Conservation (phyloP, 345 rosid species). For the Bruguiera parviflora region DNA sequence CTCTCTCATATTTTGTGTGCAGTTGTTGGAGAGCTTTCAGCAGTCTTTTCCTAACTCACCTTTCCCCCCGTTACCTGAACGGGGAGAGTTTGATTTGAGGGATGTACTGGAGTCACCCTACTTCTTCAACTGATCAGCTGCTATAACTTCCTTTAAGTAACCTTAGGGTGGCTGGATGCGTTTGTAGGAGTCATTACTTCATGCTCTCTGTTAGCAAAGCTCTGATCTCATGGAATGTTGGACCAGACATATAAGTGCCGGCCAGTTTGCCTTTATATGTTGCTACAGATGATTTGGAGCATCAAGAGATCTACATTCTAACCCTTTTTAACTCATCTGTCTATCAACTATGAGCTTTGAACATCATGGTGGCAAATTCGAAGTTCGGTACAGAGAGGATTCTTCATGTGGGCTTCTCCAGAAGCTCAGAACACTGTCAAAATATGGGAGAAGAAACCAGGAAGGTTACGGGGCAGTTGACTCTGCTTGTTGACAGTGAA, state of each 20-base stretch:
- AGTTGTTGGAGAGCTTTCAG: conserved; percentile 88
- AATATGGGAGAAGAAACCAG: background rate
- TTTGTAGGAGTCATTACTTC: background rate
- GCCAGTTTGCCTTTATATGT: conserved; percentile 7
- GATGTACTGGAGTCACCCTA: conserved; percentile 81
- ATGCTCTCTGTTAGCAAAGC: conserved; percentile 1
- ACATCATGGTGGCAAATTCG: background rate
- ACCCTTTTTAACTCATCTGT: background rate
- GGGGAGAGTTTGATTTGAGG: conserved; percentile 79
- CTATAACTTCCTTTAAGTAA: conserved; percentile 1
- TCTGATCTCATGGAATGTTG: background rate
- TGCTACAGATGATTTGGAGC: conserved; percentile 1
- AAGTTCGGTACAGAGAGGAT: background rate
- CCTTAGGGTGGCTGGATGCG: background rate
- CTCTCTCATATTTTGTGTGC: no score
- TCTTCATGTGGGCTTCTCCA: background rate
- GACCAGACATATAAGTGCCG: conserved; percentile 1
- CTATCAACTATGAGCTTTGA: background rate
- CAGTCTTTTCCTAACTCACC: conserved; percentile 61
- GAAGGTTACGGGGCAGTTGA: background rate
- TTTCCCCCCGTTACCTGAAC: conserved; percentile 80
- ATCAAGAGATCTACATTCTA: background rate
- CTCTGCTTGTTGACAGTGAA: background rate
- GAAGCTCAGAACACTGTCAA: background rate
- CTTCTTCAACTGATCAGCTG: conserved; percentile 70